Evolutionary conservation across 2,329 filamentous ascomycete species (phyloP), one percentile per base, ranked within the genome.

Genomic region (Cercospora janseana): DNA sequence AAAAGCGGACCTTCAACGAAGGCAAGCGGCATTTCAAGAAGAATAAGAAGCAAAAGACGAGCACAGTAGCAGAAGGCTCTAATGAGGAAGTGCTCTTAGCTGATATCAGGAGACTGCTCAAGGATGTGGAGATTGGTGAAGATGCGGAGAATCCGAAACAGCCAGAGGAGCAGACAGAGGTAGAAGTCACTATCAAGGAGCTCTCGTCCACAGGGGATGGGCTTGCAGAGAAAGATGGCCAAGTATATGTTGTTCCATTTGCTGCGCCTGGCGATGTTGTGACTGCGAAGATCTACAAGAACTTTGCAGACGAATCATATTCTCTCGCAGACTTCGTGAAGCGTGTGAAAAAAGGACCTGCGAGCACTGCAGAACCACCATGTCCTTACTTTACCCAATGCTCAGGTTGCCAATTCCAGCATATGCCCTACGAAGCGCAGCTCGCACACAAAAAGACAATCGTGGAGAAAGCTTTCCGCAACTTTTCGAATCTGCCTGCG

Each of bases 371-470:
- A 63, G 77, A 78, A 28, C 81, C 87, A 16, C 78, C 78, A 49
- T 98, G 93, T 74, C 79, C 81, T 61, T 97, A 98, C 75, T 98
- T 98, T 66, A 75, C 82, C 31, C 79, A 78, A 47, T 98, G 93
- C 70, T 88, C 86, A 7, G 93, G 93, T 24, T 98, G 93, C 67
- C 93, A 98, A 71, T 91, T 97, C 69, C 93, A 98, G 74, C 96
- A 97, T 88, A 80, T 98, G 56, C 82, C 88, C 47, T 97, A 97
- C 69, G 72, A 79, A 23, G 86, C 90, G 62, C 93, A 98, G 69
- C 80, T 98, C 21, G 77, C 76, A 35, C 85, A 92, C 70, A 98
- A 98, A 75, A 83, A 80, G 66, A 79, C 80, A 52, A 86, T 97
- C 54, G 84, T 98, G 37, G 88, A 95, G 64, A 94, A 93, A 66